phyloP scores from a whole-genome alignment of 805 yeast species.

The Babjeviella inositovora region DNA sequence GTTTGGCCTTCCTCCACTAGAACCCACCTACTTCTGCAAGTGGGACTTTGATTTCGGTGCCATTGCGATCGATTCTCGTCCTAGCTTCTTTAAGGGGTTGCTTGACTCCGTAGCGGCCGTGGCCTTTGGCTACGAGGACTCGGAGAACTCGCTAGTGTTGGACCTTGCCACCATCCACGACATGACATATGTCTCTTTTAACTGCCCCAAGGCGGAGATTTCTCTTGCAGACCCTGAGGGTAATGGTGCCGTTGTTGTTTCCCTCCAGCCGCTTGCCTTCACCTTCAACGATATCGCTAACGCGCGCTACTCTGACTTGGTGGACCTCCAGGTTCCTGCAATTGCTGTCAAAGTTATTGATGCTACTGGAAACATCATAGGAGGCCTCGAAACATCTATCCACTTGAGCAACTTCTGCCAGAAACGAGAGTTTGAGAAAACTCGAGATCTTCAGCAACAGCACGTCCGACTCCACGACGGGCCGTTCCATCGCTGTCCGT shows the following conservation, averaged over 20 bases:
- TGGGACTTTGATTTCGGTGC: slow-evolving; percentile 75
- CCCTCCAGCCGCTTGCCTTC: slow-evolving; percentile 12
- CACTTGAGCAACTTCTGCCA: slow-evolving; percentile 42
- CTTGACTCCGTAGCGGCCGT: slow-evolving; percentile 25
- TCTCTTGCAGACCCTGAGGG: slow-evolving; percentile 20
- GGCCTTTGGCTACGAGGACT: slow-evolving; percentile 50
- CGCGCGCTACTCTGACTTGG: slow-evolving; percentile 37
- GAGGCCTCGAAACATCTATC: slow-evolving; percentile 40
- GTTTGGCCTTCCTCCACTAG: slow-evolving; percentile 84
- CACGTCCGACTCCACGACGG: slow-evolving; percentile 65
- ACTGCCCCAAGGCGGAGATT: slow-evolving; percentile 32
- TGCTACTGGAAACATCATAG: slow-evolving; percentile 8
- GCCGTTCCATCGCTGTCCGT: slow-evolving; percentile 69
- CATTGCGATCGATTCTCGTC: slow-evolving; percentile 32
- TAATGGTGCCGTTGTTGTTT: slow-evolving; percentile 9
- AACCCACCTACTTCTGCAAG: slow-evolving; percentile 76
- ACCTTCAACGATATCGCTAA: slow-evolving; percentile 59
- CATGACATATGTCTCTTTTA: slow-evolving; percentile 46
- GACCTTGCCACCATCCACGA: slow-evolving; percentile 46
- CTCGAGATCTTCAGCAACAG: slow-evolving; percentile 36
- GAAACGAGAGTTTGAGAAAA: slow-evolving; percentile 25
- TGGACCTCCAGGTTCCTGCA: slow-evolving; percentile 31
- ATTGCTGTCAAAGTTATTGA: slow-evolving; percentile 16
- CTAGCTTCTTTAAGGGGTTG: slow-evolving; percentile 26
- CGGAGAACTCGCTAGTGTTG: slow-evolving; percentile 57